These are phyloP conservation scores for Amborella trichopoda DNA, from an alignment of 164 flowering plant genomes.

Conservation along the genomic window DNA sequence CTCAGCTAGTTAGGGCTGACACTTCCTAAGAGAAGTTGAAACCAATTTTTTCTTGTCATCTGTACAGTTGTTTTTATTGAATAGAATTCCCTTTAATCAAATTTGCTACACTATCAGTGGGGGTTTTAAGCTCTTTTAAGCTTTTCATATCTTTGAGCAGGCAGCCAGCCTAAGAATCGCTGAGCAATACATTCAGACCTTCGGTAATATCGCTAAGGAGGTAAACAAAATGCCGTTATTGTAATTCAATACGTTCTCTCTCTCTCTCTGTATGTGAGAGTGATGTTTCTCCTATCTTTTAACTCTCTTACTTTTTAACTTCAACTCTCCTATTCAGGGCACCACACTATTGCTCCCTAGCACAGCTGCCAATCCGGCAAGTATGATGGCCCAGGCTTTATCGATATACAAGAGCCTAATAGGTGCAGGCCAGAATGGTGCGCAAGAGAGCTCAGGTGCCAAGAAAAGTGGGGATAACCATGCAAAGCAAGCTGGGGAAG, in stretches of 20 bases:
- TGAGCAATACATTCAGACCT: constrained; percentile 77
- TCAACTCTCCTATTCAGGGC: constrained; percentile 23
- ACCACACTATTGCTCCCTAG: constrained; percentile 81
- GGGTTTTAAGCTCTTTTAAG: no score
- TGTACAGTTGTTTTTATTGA: no score
- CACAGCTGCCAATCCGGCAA: constrained; percentile 37
- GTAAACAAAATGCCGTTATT: constrained; percentile 17
- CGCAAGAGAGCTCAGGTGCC: background rate
- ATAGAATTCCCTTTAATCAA: no score
- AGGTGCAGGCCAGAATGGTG: constrained; percentile 14
- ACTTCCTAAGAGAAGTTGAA: no score
- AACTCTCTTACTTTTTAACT: no score
- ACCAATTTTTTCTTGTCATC: no score
- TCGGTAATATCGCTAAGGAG: constrained; percentile 74
- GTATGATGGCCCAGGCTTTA: constrained; percentile 57
- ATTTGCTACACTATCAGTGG: no score
- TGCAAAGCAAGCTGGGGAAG: constrained; percentile 7
- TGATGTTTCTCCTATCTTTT: background rate
- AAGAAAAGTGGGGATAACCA: constrained; percentile 3
- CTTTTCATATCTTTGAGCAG: constrained; percentile 45
- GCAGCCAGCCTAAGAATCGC: constrained; percentile 85
- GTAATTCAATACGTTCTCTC: background rate
- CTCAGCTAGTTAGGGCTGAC: no score
- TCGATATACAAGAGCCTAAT: constrained; percentile 51
- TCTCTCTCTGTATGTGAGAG: background rate